These are phyloP conservation scores for Phlegmacium glaucopus DNA, from an alignment of 768 basidiomycete genomes.

Conservation along the genomic window DNA sequence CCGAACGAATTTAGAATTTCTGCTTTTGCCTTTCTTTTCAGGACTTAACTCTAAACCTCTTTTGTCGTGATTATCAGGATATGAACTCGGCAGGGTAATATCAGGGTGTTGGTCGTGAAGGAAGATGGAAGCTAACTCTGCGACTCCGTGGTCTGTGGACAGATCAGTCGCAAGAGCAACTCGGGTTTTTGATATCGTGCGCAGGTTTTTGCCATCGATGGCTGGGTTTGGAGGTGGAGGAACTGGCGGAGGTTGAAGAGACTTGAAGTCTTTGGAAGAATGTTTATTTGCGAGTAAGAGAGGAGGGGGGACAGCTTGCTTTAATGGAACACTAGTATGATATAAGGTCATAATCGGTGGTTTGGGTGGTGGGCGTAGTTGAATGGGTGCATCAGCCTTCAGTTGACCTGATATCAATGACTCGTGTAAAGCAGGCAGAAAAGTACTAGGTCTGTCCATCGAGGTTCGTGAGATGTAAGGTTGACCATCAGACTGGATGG, in stretches of 20 bases:
- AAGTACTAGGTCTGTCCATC: no score
- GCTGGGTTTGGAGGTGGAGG: constrained; percentile 5
- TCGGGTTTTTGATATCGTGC: constrained; percentile 49
- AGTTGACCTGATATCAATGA: no score
- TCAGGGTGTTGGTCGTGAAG: constrained; percentile 44
- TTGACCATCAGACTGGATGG: no score
- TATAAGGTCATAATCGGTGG: background rate
- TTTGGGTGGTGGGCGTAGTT: background rate
- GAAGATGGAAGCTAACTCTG: constrained; percentile 53
- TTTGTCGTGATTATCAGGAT: constrained; percentile 28
- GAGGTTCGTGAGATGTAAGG: no score
- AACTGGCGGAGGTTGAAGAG: constrained; percentile 25
- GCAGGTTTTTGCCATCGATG: constrained; percentile 31
- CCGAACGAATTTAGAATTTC: constrained; percentile 45
- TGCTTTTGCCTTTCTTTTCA: constrained; percentile 43
- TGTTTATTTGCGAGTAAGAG: constrained; percentile 2
- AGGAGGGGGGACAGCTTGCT: constrained; percentile 4
- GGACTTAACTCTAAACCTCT: constrained; percentile 61
- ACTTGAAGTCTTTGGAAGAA: constrained; percentile 17
- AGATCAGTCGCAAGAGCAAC: constrained; percentile 52
- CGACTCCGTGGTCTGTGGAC: constrained; percentile 31
- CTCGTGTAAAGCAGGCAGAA: no score
- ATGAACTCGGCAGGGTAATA: constrained; percentile 21
- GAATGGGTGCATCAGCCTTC: background rate
- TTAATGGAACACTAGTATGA: constrained; percentile 1